Base-by-base conservation (phyloP, 139 green algal genomes). In the Parachlorella kessleri region DNA sequence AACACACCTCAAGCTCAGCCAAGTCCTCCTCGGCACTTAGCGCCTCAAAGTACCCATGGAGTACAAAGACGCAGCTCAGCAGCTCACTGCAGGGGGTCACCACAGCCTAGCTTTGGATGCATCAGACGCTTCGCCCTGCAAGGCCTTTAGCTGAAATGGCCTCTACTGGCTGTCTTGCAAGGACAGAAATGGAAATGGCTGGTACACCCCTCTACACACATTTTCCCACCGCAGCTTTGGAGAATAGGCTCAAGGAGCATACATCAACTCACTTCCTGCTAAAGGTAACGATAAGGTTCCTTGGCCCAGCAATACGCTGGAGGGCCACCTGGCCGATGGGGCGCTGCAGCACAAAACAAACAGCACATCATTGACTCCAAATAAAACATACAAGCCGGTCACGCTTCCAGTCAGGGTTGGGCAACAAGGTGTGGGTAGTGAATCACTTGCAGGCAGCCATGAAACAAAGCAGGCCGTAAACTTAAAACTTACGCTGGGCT, bases 211-310 rank as follows among this genome's bases (percentile, higher is more conserved):
- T 2, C 40, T 3, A 18, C 23, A 23, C 32, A 39, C 32, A 7
- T 5, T 26, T 40, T 18, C 1, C 38, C 28, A 38, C 68, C 10
- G 3, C 36, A 23, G 26, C n/a, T 28, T 3, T 5, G n/a, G 28
- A 67, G 18, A 3, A 14, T 7, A 70, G 40, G 1, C 28, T 30
- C n/a, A 35, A 38, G 35, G 4, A 66, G 23, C 38, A 59, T 67
- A 2, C n/a, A 23, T 35, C 36, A 26, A 35, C 72, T 73, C 41
- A 81, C 80, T 84, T 80, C 26, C 72, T 63, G 26, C 9, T 30
- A 26, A 74, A 23, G 14, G 41, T 84, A 23, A 80, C 21, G 24
- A 64, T n/a, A 1, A 80, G 9, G 67, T 80, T 73, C 26, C 41
- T 18, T 6, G 39, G 48, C 0, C 48, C 48, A 8, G 18, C 18